phyloP scores from a whole-genome alignment of 257 asterid genomes.

The Echites panduratus region DNA sequence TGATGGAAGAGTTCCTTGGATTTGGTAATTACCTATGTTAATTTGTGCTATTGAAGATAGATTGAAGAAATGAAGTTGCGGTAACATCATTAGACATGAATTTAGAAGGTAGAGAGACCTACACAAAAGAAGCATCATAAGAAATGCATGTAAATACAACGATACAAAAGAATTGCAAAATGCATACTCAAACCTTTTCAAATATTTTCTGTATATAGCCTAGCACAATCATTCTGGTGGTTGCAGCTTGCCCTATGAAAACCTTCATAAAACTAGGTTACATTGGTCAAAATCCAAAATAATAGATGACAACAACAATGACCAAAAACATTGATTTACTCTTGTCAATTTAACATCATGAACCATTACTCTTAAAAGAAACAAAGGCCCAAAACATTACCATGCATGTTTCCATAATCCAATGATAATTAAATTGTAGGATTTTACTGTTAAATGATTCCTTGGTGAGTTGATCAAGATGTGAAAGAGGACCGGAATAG shows the following conservation, averaged over 20 bases:
- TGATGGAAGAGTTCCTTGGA: conserved; percentile 21
- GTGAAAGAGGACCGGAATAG: background rate
- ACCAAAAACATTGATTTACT: background rate
- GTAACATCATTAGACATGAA: conserved; percentile 85
- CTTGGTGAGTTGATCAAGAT: background rate
- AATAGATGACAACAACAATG: background rate
- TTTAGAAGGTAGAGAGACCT: conserved; percentile 91
- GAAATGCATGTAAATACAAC: background rate
- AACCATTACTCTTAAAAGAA: background rate
- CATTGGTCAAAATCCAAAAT: background rate
- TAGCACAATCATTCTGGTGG: conserved; percentile 80
- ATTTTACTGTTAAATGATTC: background rate
- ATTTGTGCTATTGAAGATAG: conserved; percentile 16
- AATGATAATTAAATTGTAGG: background rate
- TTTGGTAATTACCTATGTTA: conserved; percentile 17
- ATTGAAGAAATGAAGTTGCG: conserved; percentile 47
- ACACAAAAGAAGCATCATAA: conserved; percentile 16
- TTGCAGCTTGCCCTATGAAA: conserved; percentile 90
- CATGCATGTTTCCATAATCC: too few species aligned
- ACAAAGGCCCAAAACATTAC: too few species aligned
- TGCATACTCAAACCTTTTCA: conserved; percentile 50
- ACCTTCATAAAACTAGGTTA: conserved; percentile 40
- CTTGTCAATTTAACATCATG: too few species aligned
- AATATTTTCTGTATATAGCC: conserved; percentile 89
- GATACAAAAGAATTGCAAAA: background rate